Evolutionary conservation across 1,139 yeast species (phyloP).

Genomic region (Williopsis jadinii): DNA sequence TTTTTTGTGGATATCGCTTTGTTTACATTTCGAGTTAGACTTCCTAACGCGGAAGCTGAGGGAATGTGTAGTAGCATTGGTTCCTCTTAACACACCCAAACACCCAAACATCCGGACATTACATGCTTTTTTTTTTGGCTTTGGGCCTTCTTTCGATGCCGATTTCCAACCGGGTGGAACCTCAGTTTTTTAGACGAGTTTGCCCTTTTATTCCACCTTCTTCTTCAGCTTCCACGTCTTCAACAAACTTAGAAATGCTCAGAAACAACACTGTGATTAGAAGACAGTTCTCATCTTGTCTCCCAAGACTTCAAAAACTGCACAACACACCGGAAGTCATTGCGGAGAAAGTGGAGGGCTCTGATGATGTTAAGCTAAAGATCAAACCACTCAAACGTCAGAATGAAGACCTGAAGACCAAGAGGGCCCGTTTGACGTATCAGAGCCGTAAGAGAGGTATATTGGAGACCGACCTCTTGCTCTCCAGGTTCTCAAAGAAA

Average conservation of each 20-base stretch:
- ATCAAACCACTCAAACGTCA: slow-evolving; percentile 71
- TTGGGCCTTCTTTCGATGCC: no score
- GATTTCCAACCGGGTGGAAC: no score
- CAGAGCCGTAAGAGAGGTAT: slow-evolving; percentile 96
- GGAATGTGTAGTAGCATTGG: no score
- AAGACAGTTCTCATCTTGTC: slow-evolving; percentile 1
- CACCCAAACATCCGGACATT: no score
- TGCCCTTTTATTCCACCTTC: no score
- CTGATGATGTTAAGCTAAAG: slow-evolving; percentile 23
- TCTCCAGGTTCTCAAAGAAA: slow-evolving; percentile 79
- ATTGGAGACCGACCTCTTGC: slow-evolving; percentile 80
- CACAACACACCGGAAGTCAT: slow-evolving; percentile 18
- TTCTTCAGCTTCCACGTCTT: no score
- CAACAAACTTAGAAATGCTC: neutral
- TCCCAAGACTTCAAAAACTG: slow-evolving; percentile 1
- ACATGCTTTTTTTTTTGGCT: no score
- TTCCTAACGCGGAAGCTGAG: neutral
- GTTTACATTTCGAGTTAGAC: slow-evolving; percentile 5
- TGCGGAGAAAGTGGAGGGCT: slow-evolving; percentile 7
- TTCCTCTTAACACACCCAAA: no score
- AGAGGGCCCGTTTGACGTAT: slow-evolving; percentile 80
- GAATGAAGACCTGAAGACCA: slow-evolving; percentile 68
- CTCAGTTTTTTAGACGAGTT: no score
- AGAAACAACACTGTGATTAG: neutral
- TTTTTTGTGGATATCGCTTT: slow-evolving; percentile 5